These are phyloP conservation scores for Malassezia nana DNA, from an alignment of 1,284 basidiomycete genomes.

Conservation along the genomic window DNA sequence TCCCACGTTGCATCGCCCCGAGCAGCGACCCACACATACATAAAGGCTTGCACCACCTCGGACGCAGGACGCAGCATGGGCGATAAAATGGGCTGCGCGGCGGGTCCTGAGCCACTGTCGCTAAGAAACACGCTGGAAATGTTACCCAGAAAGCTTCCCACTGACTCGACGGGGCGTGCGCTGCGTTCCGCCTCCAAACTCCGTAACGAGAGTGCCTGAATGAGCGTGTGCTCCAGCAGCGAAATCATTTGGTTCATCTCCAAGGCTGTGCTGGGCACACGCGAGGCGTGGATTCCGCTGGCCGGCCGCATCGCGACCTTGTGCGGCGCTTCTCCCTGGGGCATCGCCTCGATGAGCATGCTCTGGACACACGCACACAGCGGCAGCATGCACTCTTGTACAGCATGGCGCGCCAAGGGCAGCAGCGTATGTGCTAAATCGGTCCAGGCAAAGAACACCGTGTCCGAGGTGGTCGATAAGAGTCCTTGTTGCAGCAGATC, in stretches of 20 bases:
- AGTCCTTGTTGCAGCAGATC: constrained; percentile 6
- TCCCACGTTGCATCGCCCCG: neutral
- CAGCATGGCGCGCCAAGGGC: neutral
- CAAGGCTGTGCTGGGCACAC: neutral
- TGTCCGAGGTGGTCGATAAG: neutral
- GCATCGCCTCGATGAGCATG: neutral
- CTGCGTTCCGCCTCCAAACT: neutral
- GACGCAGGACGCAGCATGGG: constrained; percentile 15
- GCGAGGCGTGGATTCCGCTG: neutral
- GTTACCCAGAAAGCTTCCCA: constrained; percentile 25
- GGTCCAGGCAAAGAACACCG: constrained; percentile 8
- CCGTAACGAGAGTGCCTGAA: constrained; percentile 3
- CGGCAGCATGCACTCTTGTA: constrained; percentile 1
- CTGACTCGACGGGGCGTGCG: constrained; percentile 49
- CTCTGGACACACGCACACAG: constrained; percentile 3
- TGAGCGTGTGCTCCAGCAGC: constrained; percentile 6
- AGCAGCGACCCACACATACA: constrained; percentile 24
- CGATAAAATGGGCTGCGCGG: neutral
- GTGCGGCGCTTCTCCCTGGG: neutral
- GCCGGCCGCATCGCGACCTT: neutral
- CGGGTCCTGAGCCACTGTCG: constrained; percentile 8
- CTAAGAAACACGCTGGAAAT: constrained; percentile 31
- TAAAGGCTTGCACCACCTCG: constrained; percentile 24
- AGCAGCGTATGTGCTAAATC: constrained; percentile 2
- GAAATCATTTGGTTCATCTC: constrained; percentile 3